Evolutionary conservation across 1,139 yeast species (phyloP).

Genomic region (Candida sp.): DNA sequence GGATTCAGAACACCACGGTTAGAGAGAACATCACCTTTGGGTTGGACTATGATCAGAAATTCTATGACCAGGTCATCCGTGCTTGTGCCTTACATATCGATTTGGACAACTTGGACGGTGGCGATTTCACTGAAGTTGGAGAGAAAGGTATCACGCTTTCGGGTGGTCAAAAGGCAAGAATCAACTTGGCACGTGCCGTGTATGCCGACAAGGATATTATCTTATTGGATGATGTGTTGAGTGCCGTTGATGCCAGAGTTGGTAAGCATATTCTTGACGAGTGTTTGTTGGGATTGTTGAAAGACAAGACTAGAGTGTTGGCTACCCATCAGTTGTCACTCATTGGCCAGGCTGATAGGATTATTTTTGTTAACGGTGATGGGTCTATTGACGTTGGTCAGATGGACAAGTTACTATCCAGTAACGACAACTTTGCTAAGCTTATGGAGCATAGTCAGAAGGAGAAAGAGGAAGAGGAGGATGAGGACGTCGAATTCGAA

Average conservation of each 20-base stretch:
- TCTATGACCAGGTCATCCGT: constrained; percentile 58
- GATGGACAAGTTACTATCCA: constrained; percentile 46
- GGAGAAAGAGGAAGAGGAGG: constrained; percentile 14
- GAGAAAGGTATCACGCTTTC: constrained; percentile 92
- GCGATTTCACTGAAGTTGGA: constrained; percentile 89
- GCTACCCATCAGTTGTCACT: constrained; percentile 88
- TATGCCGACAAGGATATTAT: constrained; percentile 70
- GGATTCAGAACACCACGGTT: constrained; percentile 88
- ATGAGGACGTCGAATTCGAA: constrained; percentile 19
- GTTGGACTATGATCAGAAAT: constrained; percentile 51
- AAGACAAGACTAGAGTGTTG: constrained; percentile 67
- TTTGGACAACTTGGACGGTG: constrained; percentile 73
- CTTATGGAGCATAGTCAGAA: constrained; percentile 52
- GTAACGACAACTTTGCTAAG: constrained; percentile 51
- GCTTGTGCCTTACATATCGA: constrained; percentile 76
- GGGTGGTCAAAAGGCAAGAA: constrained; percentile 94
- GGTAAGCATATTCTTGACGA: constrained; percentile 81
- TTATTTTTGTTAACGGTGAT: constrained; percentile 70
- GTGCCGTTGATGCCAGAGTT: constrained; percentile 93
- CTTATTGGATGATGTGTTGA: constrained; percentile 82
- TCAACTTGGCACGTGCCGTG: constrained; percentile 84
- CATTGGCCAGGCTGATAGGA: constrained; percentile 68
- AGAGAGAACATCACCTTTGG: constrained; percentile 81
- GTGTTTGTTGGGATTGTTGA: constrained; percentile 65
- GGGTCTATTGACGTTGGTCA: constrained; percentile 69